These are phyloP conservation scores for Acacia confusa DNA, from an alignment of 306 rosid species.

Conservation along the genomic window DNA sequence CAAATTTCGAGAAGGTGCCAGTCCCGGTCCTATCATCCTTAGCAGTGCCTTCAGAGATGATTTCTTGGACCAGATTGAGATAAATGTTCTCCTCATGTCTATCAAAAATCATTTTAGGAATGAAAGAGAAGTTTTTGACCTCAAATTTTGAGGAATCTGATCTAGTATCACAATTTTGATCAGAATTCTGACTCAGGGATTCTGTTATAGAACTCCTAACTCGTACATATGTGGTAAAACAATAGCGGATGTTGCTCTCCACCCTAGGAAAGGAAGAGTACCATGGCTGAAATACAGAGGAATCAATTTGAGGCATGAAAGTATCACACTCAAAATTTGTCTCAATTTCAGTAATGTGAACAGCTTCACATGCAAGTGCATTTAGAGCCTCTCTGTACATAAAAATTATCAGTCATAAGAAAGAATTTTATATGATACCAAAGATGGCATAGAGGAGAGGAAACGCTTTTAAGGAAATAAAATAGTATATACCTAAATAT, in stretches of 20 bases:
- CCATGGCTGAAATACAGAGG: conserved; percentile 85
- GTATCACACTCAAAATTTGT: conserved; percentile 78
- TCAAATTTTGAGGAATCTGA: conserved; percentile 53
- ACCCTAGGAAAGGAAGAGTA: conserved; percentile 81
- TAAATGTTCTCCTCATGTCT: conserved; percentile 82
- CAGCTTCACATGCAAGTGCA: conserved; percentile 89
- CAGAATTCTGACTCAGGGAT: conserved; percentile 48
- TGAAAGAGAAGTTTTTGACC: conserved; percentile 73
- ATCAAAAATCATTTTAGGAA: conserved; percentile 82
- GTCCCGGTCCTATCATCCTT: conserved; percentile 98
- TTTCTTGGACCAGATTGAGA: conserved; percentile 77
- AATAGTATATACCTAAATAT: conserved; percentile 57
- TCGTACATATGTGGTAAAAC: conserved; percentile 79
- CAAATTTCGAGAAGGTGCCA: conserved; percentile 91
- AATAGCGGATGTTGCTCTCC: conserved; percentile 68
- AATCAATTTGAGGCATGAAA: conserved; percentile 71
- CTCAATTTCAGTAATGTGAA: conserved; percentile 84
- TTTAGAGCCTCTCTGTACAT: conserved; percentile 80
- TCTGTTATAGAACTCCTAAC: conserved; percentile 62
- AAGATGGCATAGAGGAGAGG: conserved; percentile 9
- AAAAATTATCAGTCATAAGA: conserved; percentile 24
- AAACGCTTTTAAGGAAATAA: neutral
- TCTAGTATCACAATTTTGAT: conserved; percentile 33
- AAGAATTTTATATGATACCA: conserved; percentile 11
- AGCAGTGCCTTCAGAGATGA: conserved; percentile 69